phyloP scores from a whole-genome alignment of 164 flowering plant genomes.

The Umbellularia californica region DNA sequence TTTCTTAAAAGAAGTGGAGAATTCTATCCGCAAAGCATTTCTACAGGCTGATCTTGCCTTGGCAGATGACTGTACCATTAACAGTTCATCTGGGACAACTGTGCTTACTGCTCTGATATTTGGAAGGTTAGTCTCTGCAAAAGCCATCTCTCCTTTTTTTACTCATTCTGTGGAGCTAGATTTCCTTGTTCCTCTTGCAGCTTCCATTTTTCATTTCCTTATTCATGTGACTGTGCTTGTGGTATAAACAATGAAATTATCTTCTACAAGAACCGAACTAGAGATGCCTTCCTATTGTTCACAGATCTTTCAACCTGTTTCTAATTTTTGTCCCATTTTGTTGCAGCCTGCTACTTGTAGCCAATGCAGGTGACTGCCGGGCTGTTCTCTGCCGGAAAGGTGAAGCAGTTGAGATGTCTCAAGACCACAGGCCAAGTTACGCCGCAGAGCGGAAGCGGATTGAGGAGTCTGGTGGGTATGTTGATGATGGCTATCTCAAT shows the following conservation, averaged over 20 bases:
- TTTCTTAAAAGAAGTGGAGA: conserved; percentile 47
- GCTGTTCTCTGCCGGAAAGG: conserved; percentile 89
- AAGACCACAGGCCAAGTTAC: conserved; percentile 69
- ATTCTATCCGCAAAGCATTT: conserved; percentile 54
- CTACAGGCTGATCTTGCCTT: conserved; percentile 70
- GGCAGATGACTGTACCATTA: conserved; percentile 61
- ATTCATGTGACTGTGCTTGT: neutral
- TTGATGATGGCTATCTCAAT: conserved; percentile 78
- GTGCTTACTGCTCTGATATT: conserved; percentile 72
- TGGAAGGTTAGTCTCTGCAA: conserved; percentile 47
- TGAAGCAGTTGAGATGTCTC: conserved; percentile 71
- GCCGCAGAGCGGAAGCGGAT: conserved; percentile 52
- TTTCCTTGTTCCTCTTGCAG: neutral
- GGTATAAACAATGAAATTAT: neutral
- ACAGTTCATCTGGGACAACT: conserved; percentile 77
- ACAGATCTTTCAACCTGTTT: neutral
- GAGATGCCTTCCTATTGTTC: neutral
- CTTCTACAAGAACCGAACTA: neutral
- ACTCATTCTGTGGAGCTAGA: neutral
- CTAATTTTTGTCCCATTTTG: neutral
- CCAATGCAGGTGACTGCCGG: conserved; percentile 91
- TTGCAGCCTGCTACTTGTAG: conserved; percentile 63
- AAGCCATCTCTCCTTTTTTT: neutral
- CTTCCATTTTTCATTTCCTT: neutral
- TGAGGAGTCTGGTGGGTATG: conserved; percentile 55